Evolutionary conservation across 148 eudicot species (phyloP), one percentile per base, ranked within the genome.

Genomic region (Cornus controversa): DNA sequence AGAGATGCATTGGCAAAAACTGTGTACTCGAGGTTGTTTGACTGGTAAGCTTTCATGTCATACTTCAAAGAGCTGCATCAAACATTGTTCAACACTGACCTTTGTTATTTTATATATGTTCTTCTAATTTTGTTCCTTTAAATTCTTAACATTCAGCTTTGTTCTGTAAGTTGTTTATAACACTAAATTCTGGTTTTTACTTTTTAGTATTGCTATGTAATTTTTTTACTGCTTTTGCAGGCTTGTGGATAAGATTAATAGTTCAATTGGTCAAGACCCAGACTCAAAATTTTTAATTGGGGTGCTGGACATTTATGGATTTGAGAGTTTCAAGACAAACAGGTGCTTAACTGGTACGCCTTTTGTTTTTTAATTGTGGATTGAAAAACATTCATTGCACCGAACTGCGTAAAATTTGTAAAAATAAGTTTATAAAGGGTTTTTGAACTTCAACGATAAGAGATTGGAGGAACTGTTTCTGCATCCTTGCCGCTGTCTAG

Each of bases 241-340:
- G 99, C 91, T 96, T 47, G 99, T 96, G 62, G 87, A 91, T 82
- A 96, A 86, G 80, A 91, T 96, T 47, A 96, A 96, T 81, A 86
- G 47, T 80, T 90, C 98, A 74, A 96, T 96, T 73, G 99, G 99
- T 76, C 98, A 96, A 87, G 98, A 96, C 79, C 87, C 92, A 40
- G 71, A 85, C 75, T 89, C 98, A 40, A 93, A 91, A 82, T 84
- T n/a, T 77, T 83, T 90, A 60, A 96, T 96, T 78, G 99, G 99
- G 75, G 99, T 96, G 71, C 87, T 96, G 82, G 99, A 96, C 84
- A 96, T 96, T 10, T 96, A 96, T 76, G 99, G 98, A 73, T 93
- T 96, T 87, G 99, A 96, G 88, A 96, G 99, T 88, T 96, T 96
- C 93, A 96, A 96, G 91, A 93, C 92, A 84, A 96, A 96, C 95